These are phyloP conservation scores for Onygena corvina DNA, from an alignment of 2,329 filamentous ascomycete species.

Conservation along the genomic window DNA sequence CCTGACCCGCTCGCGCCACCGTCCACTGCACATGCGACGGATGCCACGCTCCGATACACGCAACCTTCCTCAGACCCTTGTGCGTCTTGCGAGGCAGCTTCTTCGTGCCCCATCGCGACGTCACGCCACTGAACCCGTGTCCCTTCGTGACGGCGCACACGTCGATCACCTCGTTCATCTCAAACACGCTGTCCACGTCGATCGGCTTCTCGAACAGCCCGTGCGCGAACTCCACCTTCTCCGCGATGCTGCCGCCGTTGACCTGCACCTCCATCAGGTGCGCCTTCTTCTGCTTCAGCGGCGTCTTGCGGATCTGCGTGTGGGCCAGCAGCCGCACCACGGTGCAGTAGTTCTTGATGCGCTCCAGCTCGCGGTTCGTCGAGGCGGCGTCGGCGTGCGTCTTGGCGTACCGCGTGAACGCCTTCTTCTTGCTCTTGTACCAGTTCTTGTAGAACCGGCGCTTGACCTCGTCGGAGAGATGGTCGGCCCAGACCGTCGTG, in stretches of 20 bases:
- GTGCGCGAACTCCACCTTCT: slow-evolving; percentile 94
- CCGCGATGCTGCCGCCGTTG: slow-evolving; percentile 89
- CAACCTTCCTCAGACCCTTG: slow-evolving; percentile 99
- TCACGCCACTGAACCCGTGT: slow-evolving; percentile 97
- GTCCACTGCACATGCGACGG: slow-evolving; percentile 99
- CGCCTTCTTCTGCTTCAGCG: slow-evolving; percentile 99
- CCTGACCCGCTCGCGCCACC: slow-evolving; percentile 98
- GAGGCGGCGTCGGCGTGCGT: slow-evolving; percentile 94
- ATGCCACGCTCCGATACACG: slow-evolving; percentile 99
- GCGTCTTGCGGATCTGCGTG: slow-evolving; percentile 98
- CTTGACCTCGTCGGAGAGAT: slow-evolving; percentile 97
- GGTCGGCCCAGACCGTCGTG: slow-evolving; percentile 99
- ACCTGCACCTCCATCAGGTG: slow-evolving; percentile 99
- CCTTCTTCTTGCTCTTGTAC: slow-evolving; percentile 99
- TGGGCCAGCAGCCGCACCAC: slow-evolving; percentile 98
- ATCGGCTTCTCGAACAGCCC: slow-evolving; percentile 99
- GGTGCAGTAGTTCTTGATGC: slow-evolving; percentile 99
- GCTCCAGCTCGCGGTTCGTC: slow-evolving; percentile 94
- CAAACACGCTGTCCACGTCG: slow-evolving; percentile 84
- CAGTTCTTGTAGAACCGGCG: slow-evolving; percentile 99
- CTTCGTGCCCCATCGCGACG: slow-evolving; percentile 97
- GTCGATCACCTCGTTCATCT: slow-evolving; percentile 99
- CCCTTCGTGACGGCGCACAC: slow-evolving; percentile 99
- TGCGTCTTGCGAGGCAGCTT: slow-evolving; percentile 99
- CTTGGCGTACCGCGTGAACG: slow-evolving; percentile 99